Conservation (phyloP, 768 basidiomycete species). For the Lactarius pseudohatsudake region DNA sequence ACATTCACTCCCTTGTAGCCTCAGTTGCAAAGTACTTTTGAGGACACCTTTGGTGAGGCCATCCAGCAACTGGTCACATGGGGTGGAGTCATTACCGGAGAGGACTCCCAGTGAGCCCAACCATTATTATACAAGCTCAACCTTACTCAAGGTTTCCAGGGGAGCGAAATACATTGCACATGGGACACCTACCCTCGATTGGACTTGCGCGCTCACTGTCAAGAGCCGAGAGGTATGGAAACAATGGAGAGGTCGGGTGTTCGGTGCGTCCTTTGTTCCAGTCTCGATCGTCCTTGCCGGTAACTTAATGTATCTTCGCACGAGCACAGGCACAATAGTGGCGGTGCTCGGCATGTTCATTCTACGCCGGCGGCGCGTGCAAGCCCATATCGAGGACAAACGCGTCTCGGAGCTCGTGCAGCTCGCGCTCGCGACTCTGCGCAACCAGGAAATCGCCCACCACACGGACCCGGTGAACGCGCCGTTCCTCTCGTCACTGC, state of each 20-base stretch:
- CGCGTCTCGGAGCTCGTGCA: constrained; percentile 75
- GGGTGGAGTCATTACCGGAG: constrained; percentile 67
- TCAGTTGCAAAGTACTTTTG: constrained; percentile 55
- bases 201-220: constrained; percentile 65
- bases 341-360: constrained; percentile 29
- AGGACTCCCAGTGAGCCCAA: constrained; percentile 60
- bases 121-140: background rate
- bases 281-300: background rate
- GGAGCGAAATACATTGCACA: constrained; percentile 76
- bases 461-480: constrained; percentile 77
- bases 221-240: constrained; percentile 65
- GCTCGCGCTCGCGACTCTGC: constrained; percentile 74
- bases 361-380: constrained; percentile 46
- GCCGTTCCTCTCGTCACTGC: constrained; percentile 80
- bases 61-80: constrained; percentile 73
- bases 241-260: constrained; percentile 62
- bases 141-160: constrained; percentile 39
- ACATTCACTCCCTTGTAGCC: constrained; percentile 40
- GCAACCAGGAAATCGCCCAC: constrained; percentile 79
- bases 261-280: constrained; percentile 46
- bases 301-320: constrained; percentile 18
- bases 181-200: constrained; percentile 63
- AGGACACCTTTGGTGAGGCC: constrained; percentile 76
- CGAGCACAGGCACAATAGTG: constrained; percentile 28
- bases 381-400: constrained; percentile 55